Evolutionary conservation across 139 green algal species (phyloP), one percentile per base, ranked within the genome.

Genomic region (Dunaliella sp.): DNA sequence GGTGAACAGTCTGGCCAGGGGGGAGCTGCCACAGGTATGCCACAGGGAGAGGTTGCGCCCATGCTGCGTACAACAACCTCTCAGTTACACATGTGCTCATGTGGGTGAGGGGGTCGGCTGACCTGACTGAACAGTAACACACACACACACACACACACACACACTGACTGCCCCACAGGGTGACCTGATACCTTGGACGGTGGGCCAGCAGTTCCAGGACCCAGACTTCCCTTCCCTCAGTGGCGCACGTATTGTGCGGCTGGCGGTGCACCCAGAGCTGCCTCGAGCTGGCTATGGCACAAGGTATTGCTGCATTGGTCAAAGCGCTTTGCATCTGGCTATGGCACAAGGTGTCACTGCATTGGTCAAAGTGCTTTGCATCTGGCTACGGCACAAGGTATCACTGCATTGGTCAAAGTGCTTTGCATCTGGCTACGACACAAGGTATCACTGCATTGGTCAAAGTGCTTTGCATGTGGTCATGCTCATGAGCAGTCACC

Each of bases 121-220:
- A n/a, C n/a, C 82, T 87, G 77, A 25, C 28, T 77, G n/a, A n/a
- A n/a, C n/a, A n/a, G n/a, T n/a, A n/a, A n/a, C n/a, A n/a, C n/a
- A n/a, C n/a, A n/a, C n/a, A 77, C 65, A 77, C 65, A 28, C 28
- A 31, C 28, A 82, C 31, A 82, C 77, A 82, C 90, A 95, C 84
- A n/a, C n/a, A n/a, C n/a, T n/a, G 58, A 21, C 73, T 48, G 32
- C 3, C 3, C 3, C 21, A 12, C 83, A 87, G 84, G 97, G 97
- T 33, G 97, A 99, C 90, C 91, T 99, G 22, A 97, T 99, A 72
- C 97, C 97, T n/a, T 99, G 97, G 97, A 99, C 96, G 24, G 87
- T 99, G 32, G 93, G 92, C 12, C 94, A 98, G 94, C 97, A 99
- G 91, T 99, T 96, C 90, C 91, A 94, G 93, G 97, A 99, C 89